phyloP scores from a whole-genome alignment of 371 early-diverging fungal species.

The Gilbertella persicaria region DNA sequence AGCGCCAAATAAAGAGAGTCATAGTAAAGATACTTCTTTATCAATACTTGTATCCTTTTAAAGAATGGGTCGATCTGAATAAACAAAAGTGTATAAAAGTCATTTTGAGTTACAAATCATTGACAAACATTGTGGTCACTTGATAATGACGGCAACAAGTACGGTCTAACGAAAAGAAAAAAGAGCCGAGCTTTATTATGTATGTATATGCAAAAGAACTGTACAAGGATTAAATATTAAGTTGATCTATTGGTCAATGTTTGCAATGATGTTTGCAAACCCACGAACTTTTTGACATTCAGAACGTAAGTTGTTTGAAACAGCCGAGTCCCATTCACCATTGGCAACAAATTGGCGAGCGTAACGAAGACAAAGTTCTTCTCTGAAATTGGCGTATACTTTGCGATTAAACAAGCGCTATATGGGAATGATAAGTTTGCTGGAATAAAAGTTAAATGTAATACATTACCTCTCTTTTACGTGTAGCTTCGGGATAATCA shows the following conservation, averaged over 20 bases:
- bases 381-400: constrained; percentile 65
- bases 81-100: too few species aligned
- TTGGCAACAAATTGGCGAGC: constrained; percentile 56
- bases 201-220: too few species aligned
- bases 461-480: constrained; percentile 48
- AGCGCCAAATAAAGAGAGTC: too few species aligned
- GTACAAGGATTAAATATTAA: too few species aligned
- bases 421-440: constrained; percentile 1
- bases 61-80: too few species aligned
- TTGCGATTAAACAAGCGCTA: constrained; percentile 65
- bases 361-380: constrained; percentile 67
- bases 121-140: too few species aligned
- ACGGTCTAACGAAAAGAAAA: too few species aligned
- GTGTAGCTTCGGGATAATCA: constrained; percentile 52
- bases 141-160: too few species aligned
- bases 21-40: too few species aligned
- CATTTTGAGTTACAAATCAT: too few species aligned
- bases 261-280: neutral
- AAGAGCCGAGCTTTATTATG: too few species aligned
- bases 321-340: constrained; percentile 50
- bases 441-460: neutral
- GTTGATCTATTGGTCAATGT: neutral
- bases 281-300: neutral
- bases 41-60: too few species aligned
- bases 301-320: constrained; percentile 47